Conservation (phyloP, 2,329 filamentous ascomycete species). For the Penicillium aurantiogriseum region DNA sequence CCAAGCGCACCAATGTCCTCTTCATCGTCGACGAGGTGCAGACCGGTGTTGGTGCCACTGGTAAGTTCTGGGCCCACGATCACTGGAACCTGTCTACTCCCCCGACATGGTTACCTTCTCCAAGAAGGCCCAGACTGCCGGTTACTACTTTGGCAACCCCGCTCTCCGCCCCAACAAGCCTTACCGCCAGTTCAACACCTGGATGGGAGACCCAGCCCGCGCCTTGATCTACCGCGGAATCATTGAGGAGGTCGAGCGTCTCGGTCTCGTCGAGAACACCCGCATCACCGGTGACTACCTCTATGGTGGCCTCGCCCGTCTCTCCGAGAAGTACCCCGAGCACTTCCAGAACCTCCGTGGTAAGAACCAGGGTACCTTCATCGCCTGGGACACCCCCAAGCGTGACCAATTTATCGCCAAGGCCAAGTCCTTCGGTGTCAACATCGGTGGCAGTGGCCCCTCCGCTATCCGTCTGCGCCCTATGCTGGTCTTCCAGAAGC, state of each 20-base stretch:
- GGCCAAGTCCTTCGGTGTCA: conserved; percentile 76
- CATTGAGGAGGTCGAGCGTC: conserved; percentile 72
- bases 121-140: conserved; percentile 92
- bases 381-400: conserved; percentile 82
- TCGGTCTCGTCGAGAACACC: conserved; percentile 77
- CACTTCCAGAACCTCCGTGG: conserved; percentile 82
- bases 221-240: conserved; percentile 84
- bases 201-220: conserved; percentile 90
- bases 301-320: conserved; percentile 64
- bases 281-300: conserved; percentile 76
- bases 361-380: conserved; percentile 85
- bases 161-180: conserved; percentile 84
- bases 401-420: conserved; percentile 66
- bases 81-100: conserved; percentile 81
- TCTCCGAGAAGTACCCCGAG: conserved; percentile 69
- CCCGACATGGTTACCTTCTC: conserved; percentile 94
- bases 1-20: conserved; percentile 64
- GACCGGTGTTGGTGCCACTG: conserved; percentile 87
- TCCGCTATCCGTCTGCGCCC: conserved; percentile 75
- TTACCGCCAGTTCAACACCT: conserved; percentile 95
- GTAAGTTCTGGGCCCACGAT: conserved; percentile 95
- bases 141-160: conserved; percentile 84
- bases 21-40: conserved; percentile 94
- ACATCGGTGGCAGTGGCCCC: conserved; percentile 80
- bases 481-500: conserved; percentile 81